Base-by-base conservation (phyloP, 805 yeast species). In the Myxozyma nipponensis region DNA sequence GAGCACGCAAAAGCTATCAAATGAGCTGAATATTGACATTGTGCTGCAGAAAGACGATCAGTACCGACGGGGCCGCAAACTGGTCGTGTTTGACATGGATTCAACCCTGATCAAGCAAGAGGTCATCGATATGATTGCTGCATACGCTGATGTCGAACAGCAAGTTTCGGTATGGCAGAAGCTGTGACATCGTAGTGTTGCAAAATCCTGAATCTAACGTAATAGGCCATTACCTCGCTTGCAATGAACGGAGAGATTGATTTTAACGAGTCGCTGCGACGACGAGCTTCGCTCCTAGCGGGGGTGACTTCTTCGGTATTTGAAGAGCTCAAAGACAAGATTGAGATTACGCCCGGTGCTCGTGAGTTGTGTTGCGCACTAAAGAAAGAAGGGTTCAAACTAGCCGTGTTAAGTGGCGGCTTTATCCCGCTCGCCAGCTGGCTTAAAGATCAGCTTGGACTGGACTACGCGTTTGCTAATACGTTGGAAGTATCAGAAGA, bases 221-320 rank as follows among this genome's bases (percentile, higher is more conserved):
- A 9, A n/a, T 32, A 52, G 57, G 26, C 76, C 26, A 90, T 93
- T 61, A 93, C 99, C 1, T 87, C 84, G 36, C 76, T 87, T 23
- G 98, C 98, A 19, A 93, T 93, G 99, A 90, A 91, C 62, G 97
- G 97, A 24, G 96, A 91, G 64, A 72, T 93, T 18, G 98, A 93
- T 66, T 93, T 93, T 73, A 81, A 78, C 55, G 86, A 85, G 59
- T 86, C 96, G 0, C 72, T 93, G 42, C 73, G 73, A 1, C 79
- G 79, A 64, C 77, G 99, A 49, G 97, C 88, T 6, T 68, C 71
- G 19, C 73, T 93, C n/a, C 74, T 93, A 55, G 81, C 81, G 64
- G 98, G 98, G 3, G 83, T 91, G 23, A 80, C 84, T 46, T 77
- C 87, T 6, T 70, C 77, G 5, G 76, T 93, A 37, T 93, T 95